These are phyloP conservation scores for Diacronema lutheri DNA, from an alignment of 78 protist species.

Conservation along the genomic window DNA sequence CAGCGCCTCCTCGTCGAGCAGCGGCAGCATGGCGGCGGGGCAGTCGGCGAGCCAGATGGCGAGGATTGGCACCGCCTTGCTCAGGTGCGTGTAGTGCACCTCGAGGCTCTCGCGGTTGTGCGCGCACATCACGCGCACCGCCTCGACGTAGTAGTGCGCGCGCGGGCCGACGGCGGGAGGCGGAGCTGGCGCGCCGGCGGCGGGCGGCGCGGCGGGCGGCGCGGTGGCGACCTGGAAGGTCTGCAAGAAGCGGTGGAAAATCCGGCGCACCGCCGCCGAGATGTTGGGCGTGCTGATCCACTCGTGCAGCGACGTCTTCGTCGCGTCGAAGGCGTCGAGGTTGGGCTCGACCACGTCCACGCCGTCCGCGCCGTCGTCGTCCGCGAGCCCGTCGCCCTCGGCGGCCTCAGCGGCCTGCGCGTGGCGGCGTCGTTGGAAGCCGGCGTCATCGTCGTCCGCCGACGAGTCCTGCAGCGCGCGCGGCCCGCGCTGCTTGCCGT, in stretches of 20 bases:
- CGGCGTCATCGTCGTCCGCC: conserved; percentile 4
- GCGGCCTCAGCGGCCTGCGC: neutral
- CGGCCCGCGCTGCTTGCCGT: neutral
- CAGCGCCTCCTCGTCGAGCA: conserved; percentile 78
- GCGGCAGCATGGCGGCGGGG: conserved; percentile 80
- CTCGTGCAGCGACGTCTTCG: conserved; percentile 45
- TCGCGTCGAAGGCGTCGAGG: neutral
- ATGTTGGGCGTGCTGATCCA: conserved; percentile 52
- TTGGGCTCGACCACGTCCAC: neutral
- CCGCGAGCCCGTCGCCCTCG: neutral
- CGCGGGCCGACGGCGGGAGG: neutral
- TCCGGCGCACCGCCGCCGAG: conserved; percentile 39
- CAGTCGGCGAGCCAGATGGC: conserved; percentile 83
- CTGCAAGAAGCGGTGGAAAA: conserved; percentile 29
- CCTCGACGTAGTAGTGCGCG: neutral
- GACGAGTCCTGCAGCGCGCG: neutral
- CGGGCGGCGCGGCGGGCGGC: neutral
- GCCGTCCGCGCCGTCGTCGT: neutral
- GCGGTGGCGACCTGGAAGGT: neutral
- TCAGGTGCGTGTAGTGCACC: conserved; percentile 59
- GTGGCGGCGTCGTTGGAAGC: neutral
- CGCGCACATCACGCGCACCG: conserved; percentile 32
- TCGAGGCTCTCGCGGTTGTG: conserved; percentile 41
- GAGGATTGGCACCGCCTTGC: conserved; percentile 22
- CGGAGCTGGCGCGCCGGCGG: neutral